phyloP scores from a whole-genome alignment of 2,329 filamentous ascomycete species.

The Cladosporium sp. region DNA sequence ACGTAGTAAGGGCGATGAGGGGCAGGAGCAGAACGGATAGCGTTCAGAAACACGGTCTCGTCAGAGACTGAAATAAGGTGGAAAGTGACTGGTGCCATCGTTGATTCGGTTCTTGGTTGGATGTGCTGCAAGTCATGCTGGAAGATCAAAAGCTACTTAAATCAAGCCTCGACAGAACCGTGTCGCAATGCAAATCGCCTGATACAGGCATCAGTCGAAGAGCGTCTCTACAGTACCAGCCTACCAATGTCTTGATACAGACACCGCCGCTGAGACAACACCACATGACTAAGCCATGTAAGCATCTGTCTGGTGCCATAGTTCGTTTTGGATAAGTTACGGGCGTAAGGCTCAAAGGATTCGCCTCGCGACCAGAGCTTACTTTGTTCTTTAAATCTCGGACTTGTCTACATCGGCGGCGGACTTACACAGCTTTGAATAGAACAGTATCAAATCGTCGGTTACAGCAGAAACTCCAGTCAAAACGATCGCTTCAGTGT shows the following conservation, averaged over 20 bases:
- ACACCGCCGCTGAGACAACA: not conserved
- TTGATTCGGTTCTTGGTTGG: not conserved
- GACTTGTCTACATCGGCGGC: too few relatives aligned
- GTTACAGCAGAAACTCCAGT: too few relatives aligned
- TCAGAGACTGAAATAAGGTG: constrained; percentile 12
- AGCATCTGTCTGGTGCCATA: not conserved
- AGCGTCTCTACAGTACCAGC: too few relatives aligned
- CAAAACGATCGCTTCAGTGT: not conserved
- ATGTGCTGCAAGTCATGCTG: not conserved
- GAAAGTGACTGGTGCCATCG: constrained; percentile 20
- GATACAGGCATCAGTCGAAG: too few relatives aligned
- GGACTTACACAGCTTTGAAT: too few relatives aligned
- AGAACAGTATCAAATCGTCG: too few relatives aligned
- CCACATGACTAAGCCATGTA: not conserved
- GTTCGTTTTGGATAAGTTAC: not conserved
- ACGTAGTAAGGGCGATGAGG: constrained; percentile 13
- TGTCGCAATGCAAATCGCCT: too few relatives aligned
- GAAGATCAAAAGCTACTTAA: not conserved
- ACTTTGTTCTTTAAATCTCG: too few relatives aligned
- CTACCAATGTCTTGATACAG: not conserved
- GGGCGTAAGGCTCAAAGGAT: constrained; percentile 2
- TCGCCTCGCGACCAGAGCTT: constrained; percentile 2
- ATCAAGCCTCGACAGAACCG: too few relatives aligned
- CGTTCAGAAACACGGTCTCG: constrained; percentile 9
- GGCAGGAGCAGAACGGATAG: not conserved